phyloP scores from a whole-genome alignment of 306 rosid genomes.

The Prunus mume region DNA sequence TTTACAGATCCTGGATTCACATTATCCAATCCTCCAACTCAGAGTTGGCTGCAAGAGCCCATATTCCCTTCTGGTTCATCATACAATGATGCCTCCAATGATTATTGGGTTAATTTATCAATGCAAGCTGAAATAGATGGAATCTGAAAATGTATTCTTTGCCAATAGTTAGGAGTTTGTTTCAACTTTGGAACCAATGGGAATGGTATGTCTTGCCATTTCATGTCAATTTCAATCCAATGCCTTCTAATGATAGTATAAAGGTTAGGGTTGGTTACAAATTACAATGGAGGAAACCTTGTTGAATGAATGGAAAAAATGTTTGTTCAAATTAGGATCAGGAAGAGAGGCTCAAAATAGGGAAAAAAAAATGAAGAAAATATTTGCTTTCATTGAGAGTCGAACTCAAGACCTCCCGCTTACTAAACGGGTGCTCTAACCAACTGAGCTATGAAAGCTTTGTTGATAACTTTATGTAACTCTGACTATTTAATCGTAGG shows the following conservation, averaged over 20 bases:
- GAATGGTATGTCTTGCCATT: neutral
- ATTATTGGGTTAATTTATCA: constrained; percentile 11
- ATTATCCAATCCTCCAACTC: neutral
- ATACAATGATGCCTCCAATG: neutral
- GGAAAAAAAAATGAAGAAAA: neutral
- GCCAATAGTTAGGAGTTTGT: neutral
- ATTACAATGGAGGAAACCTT: no score
- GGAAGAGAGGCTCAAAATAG: no score
- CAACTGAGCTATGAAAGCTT: constrained; percentile 33
- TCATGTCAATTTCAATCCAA: no score
- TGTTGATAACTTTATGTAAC: no score
- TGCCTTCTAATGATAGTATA: no score
- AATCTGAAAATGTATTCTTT: neutral
- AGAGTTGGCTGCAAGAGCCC: constrained; percentile 20
- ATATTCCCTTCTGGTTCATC: constrained; percentile 9
- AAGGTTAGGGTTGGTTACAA: no score
- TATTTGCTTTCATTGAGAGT: constrained; percentile 61
- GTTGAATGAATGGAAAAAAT: no score
- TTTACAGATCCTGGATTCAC: neutral
- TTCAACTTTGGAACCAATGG: neutral
- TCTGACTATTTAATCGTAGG: no score
- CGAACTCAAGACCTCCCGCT: constrained; percentile 85
- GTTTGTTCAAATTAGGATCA: no score
- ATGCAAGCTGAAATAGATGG: constrained; percentile 1
- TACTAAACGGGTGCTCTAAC: constrained; percentile 88